Evolutionary conservation across 2,329 filamentous ascomycete genomes (phyloP).

Genomic region (Ceratocystis destructans): DNA sequence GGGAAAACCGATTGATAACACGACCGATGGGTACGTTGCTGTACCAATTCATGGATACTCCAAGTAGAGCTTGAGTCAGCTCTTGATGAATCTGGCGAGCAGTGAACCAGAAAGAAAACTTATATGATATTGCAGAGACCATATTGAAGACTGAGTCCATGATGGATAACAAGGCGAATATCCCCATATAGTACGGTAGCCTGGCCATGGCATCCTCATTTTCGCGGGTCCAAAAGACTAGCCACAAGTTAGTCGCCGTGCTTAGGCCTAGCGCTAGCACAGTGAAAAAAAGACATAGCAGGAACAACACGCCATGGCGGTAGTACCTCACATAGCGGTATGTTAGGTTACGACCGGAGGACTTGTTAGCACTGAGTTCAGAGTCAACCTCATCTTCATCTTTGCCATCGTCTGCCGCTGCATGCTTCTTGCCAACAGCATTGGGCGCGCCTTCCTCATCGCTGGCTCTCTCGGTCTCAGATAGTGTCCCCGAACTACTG

Average conservation of each 20-base stretch:
- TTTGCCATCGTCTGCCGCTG: not conserved
- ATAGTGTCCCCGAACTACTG: constrained; percentile 18
- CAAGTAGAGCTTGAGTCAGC: constrained; percentile 39
- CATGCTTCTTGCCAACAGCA: not conserved
- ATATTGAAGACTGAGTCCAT: constrained; percentile 32
- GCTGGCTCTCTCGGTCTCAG: constrained; percentile 4
- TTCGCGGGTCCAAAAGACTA: constrained; percentile 33
- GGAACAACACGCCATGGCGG: constrained; percentile 10
- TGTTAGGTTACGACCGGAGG: constrained; percentile 15
- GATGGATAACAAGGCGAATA: constrained; percentile 37
- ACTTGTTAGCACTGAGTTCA: constrained; percentile 18
- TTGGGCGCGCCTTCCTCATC: not conserved
- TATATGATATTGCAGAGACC: constrained; percentile 34
- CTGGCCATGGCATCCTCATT: constrained; percentile 30
- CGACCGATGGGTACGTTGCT: constrained; percentile 40
- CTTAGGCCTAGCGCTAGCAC: constrained; percentile 13
- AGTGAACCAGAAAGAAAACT: constrained; percentile 43
- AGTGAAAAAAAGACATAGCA: constrained; percentile 11
- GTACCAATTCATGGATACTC: constrained; percentile 44
- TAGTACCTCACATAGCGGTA: constrained; percentile 33
- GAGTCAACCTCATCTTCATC: constrained; percentile 18
- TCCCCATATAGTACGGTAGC: constrained; percentile 38
- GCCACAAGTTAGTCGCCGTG: constrained; percentile 28
- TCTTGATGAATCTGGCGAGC: constrained; percentile 39
- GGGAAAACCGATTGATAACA: constrained; percentile 42